Evolutionary conservation across 306 rosid genomes (phyloP).

Genomic region (Vigna trinervia): DNA sequence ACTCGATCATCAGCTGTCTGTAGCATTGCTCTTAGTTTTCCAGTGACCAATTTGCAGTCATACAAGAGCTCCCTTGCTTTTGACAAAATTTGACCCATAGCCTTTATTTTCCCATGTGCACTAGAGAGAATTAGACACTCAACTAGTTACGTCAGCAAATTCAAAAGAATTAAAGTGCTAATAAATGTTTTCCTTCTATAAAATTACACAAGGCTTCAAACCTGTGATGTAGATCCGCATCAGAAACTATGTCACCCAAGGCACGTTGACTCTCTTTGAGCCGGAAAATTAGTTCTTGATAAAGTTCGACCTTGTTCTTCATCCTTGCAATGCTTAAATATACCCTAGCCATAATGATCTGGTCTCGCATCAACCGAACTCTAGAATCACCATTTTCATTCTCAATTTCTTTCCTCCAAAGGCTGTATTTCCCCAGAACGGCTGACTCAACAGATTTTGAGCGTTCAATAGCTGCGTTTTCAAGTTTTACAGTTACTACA

Average conservation of each 20-base stretch:
- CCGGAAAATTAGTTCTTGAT: slow-evolving; percentile 62
- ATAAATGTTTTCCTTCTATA: slow-evolving; percentile 20
- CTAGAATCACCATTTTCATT: slow-evolving; percentile 75
- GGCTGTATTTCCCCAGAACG: slow-evolving; percentile 85
- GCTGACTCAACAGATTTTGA: slow-evolving; percentile 82
- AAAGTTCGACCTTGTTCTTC: slow-evolving; percentile 64
- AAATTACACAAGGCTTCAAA: slow-evolving; percentile 41
- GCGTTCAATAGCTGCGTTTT: slow-evolving; percentile 86
- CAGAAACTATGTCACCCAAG: slow-evolving; percentile 76
- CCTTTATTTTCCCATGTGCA: slow-evolving; percentile 69
- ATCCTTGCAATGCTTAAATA: slow-evolving; percentile 79
- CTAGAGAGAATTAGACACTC: slow-evolving; percentile 58
- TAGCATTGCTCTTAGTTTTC: slow-evolving; percentile 92
- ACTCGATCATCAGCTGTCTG: slow-evolving; percentile 90
- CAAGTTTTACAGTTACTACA: slow-evolving; percentile 73
- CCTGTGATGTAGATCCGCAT: slow-evolving; percentile 78
- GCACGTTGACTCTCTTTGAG: slow-evolving; percentile 74
- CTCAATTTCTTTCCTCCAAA: slow-evolving; percentile 92
- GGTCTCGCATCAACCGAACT: slow-evolving; percentile 89
- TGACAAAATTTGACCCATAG: slow-evolving; percentile 80
- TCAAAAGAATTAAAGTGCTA: slow-evolving; percentile 23
- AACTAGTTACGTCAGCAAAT: slow-evolving; percentile 37
- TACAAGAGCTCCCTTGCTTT: slow-evolving; percentile 78
- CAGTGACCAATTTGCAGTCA: slow-evolving; percentile 85
- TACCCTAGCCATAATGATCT: slow-evolving; percentile 90